Base-by-base conservation (phyloP, 2,329 filamentous ascomycete species). In the Diplodia sapinea region DNA sequence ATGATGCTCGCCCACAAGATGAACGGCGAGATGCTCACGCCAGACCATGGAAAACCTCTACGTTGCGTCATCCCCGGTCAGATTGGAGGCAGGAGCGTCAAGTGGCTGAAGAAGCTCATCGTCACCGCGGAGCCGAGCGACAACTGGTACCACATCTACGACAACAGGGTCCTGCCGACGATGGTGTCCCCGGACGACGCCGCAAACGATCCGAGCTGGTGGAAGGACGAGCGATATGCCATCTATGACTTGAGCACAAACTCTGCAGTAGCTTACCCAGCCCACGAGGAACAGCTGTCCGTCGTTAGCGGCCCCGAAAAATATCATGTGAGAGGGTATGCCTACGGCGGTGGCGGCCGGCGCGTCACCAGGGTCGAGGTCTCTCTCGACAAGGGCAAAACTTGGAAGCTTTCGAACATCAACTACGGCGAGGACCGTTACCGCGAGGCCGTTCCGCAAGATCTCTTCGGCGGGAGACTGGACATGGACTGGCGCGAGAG, bases 131-230 rank as follows among this genome's bases (percentile, higher is more conserved):
- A 85, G 29, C 93, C 93, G 0, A 96, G 93, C 75, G 90, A 94
- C 70, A 97, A 96, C 75, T 96, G 93, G 92, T 97, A 97, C 74
- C 94, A 97, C 78, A 93, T 96, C 70, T 94, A 95, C 78, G 94
- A 97, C 77, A 97, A 97, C 76, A 84, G 93, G 68, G 93, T 97
- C 1, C 80, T 97, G 49, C 94, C 94, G 71, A 96, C 93, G 0
- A 94, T 89, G 85, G 85, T 97, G 17, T 90, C 89, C 12, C 93
- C 94, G 0, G 93, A 96, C 72, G 89, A 90, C 75, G 90, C 91
- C 68, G 89, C 89, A 1, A 87, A 90, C 70, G 83, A 93, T 65
- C 87, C 88, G 0, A 86, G 89, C 26, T 92, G 89, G 81, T 97
- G 94, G 94, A 89, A 83, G 73, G 94, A 97, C 75, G 93, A 97